Evolutionary conservation across 2,329 filamentous ascomycete genomes (phyloP), one percentile per base, ranked within the genome.

Genomic region (Lecanicillium sp.): DNA sequence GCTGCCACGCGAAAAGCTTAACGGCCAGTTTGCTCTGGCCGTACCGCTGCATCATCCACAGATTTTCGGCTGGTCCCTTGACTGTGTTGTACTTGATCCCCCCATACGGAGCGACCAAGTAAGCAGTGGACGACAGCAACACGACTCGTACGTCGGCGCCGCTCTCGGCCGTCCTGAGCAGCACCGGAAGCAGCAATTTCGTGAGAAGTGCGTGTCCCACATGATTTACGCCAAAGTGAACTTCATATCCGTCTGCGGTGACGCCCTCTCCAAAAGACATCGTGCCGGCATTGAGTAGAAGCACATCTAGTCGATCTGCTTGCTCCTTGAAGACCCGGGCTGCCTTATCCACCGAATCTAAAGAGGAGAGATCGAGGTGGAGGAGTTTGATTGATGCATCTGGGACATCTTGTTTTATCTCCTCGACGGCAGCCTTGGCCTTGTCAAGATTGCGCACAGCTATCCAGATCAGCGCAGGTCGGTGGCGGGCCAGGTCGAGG

Each of bases 161-260:
- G 1, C 27, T 20, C 10, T 37, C 28, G 8, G 54, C 54, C 2
- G 60, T 61, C 37, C 48, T 48, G 6, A 48, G 37, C 35, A 62
- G 43, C 1, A 50, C 13, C 3, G 57, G 58, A 11, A 55, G 31
- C 2, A 71, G 49, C 3, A 63, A 54, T 38, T 62, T 60, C 9
- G 59, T 57, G 11, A 73, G 53, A 3, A 68, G 57, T 5, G 68
- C 65, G 37, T 72, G 68, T 13, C 68, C 68, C 29, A 73, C 46
- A 47, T 72, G 66, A 40, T 74, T 74, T 2, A 61, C 67, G 2
- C 62, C 67, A 42, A 72, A 69, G 42, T 71, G 63, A 9, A 65
- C 45, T 46, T 74, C 71, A 41, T 69, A 72, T 12, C 68, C 68
- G 14, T 72, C 63, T 18, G 52, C 48, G 5, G 65, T 68, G 8